phyloP scores from a whole-genome alignment of 805 yeast genomes.

The Candida glaebosa region DNA sequence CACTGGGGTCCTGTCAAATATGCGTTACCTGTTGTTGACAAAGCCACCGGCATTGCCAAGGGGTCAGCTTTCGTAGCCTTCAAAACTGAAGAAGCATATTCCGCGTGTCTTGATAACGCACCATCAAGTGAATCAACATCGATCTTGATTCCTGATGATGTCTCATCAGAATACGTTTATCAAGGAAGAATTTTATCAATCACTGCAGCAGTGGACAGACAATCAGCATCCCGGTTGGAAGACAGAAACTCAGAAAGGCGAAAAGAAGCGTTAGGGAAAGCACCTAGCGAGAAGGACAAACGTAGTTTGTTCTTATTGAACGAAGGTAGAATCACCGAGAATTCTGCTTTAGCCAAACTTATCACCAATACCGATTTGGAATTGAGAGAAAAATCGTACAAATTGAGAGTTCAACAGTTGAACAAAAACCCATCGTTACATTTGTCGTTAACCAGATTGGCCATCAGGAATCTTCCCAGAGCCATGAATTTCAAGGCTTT shows the following conservation, averaged over 20 bases:
- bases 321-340: constrained; percentile 87
- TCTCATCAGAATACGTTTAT: constrained; percentile 80
- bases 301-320: constrained; percentile 83
- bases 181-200: constrained; percentile 89
- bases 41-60: constrained; percentile 76
- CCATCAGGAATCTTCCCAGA: constrained; percentile 90
- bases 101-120: constrained; percentile 69
- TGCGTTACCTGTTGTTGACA: constrained; percentile 91
- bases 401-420: constrained; percentile 83
- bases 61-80: constrained; percentile 97
- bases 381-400: constrained; percentile 81
- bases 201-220: constrained; percentile 82
- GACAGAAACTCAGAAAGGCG: constrained; percentile 72
- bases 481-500: constrained; percentile 84
- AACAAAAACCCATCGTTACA: constrained; percentile 89
- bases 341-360: constrained; percentile 71
- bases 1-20: constrained; percentile 86
- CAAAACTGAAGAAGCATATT: constrained; percentile 54
- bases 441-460: constrained; percentile 90
- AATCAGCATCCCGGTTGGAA: constrained; percentile 69
- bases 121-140: constrained; percentile 65
- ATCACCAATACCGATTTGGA: constrained; percentile 74
- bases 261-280: constrained; percentile 73
- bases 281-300: constrained; percentile 74
- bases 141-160: constrained; percentile 86